Evolutionary conservation across 2,329 filamentous ascomycete genomes (phyloP), one percentile per base, ranked within the genome.

Genomic region (Fusarium anguioides): DNA sequence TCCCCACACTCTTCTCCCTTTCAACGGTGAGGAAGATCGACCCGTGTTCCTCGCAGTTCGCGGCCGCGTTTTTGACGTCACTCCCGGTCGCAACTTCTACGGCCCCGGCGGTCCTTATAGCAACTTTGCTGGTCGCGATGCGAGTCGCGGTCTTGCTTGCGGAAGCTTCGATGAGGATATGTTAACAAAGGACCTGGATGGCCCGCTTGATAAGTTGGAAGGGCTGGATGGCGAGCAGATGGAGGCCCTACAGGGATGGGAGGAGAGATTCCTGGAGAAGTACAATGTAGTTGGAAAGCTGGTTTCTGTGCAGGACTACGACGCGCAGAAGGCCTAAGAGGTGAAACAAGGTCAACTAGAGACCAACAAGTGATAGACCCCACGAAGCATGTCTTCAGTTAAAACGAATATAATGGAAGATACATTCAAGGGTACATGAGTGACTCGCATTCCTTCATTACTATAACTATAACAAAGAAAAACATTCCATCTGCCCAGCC

Each of bases 121-220:
- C 78, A 98, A 98, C 82, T 99, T 99, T 76, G 96, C 96, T 1
- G 96, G 96, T 1, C 85, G 94, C 36, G 96, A 99, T 79, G 96
- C 96, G 20, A 93, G 88, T 68, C 86, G 95, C 50, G 96, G 96
- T 2, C 81, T 99, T 61, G 95, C 96, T 2, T 92, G 88, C 78
- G 93, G 94, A 60, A 97, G 93, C 81, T 98, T 99, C 78, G 96
- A 97, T 76, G 88, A 92, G 83, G 91, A 94, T 8, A 97, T 98
- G 94, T 81, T 98, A 80, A 98, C 96, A 18, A 89, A 95, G 83
- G 91, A 97, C 78, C 81, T 98, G 54, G 88, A 96, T 57, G 95
- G 88, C 0, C 93, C 93, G 41, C 81, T 97, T 65, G 94, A 97
- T 76, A 87, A 84, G 51, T 83, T 97, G 40, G 84, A 87, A 49